Conservation (phyloP, 345 rosid species). For the Carallia pectinifolia region DNA sequence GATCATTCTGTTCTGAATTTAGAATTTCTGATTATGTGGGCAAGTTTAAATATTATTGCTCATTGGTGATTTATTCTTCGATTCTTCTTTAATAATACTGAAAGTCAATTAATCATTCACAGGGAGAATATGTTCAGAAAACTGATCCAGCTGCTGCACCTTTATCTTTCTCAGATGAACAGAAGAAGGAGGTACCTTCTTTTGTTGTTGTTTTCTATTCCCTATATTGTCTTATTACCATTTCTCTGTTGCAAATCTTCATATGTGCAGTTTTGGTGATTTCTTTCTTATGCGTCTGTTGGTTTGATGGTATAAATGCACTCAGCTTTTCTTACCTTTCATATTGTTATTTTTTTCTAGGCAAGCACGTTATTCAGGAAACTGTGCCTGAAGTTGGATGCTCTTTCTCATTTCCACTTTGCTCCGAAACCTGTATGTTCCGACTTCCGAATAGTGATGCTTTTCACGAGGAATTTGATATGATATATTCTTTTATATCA, state of each 20-base stretch:
- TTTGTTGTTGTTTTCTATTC: constrained; percentile 1
- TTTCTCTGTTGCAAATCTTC: not conserved
- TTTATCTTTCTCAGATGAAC: constrained; percentile 71
- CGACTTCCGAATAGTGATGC: not conserved
- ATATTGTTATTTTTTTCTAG: constrained; percentile 35
- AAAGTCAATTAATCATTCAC: constrained; percentile 28
- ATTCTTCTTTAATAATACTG: not conserved
- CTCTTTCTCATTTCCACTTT: constrained; percentile 95
- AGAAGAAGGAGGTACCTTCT: constrained; percentile 69
- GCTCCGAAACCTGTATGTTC: constrained; percentile 91
- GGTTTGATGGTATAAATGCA: not conserved
- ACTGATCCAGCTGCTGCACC: constrained; percentile 72
- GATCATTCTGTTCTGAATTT: not conserved
- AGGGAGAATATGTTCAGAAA: constrained; percentile 81
- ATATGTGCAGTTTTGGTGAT: not conserved
- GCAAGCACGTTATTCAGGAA: constrained; percentile 74
- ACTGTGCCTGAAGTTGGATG: constrained; percentile 90
- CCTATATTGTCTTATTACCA: not conserved
- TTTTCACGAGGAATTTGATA: not conserved
- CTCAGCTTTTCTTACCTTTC: constrained; percentile 8
- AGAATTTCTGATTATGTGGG: not conserved
- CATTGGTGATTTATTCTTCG: not conserved
- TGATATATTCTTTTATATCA: not conserved
- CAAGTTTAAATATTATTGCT: not conserved
- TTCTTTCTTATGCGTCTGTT: not conserved